phyloP scores from a whole-genome alignment of 2,329 filamentous ascomycete species.

The Ilyonectria mors-panacis region DNA sequence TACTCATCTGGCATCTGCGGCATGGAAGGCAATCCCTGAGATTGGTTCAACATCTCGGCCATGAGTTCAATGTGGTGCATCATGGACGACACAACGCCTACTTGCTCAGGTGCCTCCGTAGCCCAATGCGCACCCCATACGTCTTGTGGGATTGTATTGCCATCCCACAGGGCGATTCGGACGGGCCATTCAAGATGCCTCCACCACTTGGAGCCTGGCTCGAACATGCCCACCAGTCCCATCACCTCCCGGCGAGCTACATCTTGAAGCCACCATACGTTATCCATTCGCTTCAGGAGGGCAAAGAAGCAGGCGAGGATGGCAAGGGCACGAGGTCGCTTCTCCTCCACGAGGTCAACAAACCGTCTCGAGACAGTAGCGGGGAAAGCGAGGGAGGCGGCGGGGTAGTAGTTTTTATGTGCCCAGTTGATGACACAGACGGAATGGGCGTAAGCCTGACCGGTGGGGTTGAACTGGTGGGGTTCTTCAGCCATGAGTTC shows the following conservation, averaged over 20 bases:
- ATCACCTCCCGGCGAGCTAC: conserved; percentile 77
- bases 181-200: conserved; percentile 73
- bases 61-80: conserved; percentile 59
- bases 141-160: conserved; percentile 66
- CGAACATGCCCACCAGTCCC: conserved; percentile 73
- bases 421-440: conserved; percentile 78
- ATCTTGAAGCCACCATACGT: conserved; percentile 79
- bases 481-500: conserved; percentile 61
- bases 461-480: conserved; percentile 50
- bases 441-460: conserved; percentile 73
- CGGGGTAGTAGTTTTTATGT: conserved; percentile 71
- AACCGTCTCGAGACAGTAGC: conserved; percentile 74
- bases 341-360: conserved; percentile 71
- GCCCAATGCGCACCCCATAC: conserved; percentile 70
- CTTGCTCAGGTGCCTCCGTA: conserved; percentile 56
- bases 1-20: conserved; percentile 49
- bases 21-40: conserved; percentile 47
- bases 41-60: conserved; percentile 54
- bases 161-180: conserved; percentile 71
- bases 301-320: conserved; percentile 79
- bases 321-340: conserved; percentile 73
- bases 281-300: conserved; percentile 72
- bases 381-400: conserved; percentile 74
- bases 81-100: conserved; percentile 55
- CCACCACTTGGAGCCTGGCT: conserved; percentile 73